A percentile compares a stretch with the other conserved stretches of the same genome.
These are phyloP conservation scores for Penicillium angulare DNA, from an alignment of 495 filamentous ascomycete genomes.

Conservation along the genomic window DNA sequence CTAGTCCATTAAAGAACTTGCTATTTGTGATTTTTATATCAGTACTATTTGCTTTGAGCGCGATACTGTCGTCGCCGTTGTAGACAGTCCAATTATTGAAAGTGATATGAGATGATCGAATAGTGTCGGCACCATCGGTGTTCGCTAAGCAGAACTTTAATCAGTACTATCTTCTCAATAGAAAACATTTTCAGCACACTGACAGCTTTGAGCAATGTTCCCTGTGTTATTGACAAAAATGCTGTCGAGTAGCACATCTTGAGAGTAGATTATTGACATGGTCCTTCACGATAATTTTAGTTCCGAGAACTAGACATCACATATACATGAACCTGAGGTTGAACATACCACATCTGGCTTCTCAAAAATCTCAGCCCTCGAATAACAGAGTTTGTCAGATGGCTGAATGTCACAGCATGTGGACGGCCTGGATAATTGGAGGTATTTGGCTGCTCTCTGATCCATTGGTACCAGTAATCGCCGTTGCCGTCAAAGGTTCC, in stretches of 20 bases:
- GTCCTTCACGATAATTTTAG: background rate
- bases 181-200: too few relatives aligned
- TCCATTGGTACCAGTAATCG: constrained; percentile 36
- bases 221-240: constrained; percentile 42
- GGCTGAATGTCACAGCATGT: background rate
- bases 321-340: background rate
- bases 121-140: constrained; percentile 41
- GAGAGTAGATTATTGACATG: background rate
- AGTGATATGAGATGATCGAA: constrained; percentile 28
- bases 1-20: constrained; percentile 27
- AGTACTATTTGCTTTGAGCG: constrained; percentile 38
- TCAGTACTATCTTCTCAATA: too few relatives aligned
- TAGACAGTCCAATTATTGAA: constrained; percentile 35
- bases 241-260: constrained; percentile 24
- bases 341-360: background rate
- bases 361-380: background rate
- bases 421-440: background rate
- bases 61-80: constrained; percentile 40
- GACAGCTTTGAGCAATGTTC: too few relatives aligned
- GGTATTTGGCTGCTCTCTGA: too few relatives aligned
- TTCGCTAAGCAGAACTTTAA: too few relatives aligned
- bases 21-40: constrained; percentile 37
- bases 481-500: constrained; percentile 48
- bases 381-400: background rate
- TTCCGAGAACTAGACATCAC: background rate